These are phyloP conservation scores for Coemansia furcata DNA, from an alignment of 192 early-diverging fungal species.

Conservation along the genomic window DNA sequence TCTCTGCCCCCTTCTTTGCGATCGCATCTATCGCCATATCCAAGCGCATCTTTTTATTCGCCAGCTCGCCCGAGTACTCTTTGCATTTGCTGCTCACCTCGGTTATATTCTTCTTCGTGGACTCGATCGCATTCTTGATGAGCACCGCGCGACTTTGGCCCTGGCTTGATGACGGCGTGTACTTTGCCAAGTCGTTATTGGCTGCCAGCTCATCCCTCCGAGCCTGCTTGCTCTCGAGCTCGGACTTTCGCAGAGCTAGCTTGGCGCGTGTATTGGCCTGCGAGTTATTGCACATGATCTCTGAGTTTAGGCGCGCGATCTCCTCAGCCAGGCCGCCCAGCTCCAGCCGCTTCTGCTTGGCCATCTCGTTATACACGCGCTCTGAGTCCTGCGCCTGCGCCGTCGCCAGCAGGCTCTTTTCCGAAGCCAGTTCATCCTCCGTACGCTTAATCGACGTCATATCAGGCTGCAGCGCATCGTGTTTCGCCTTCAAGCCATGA, in stretches of 20 bases:
- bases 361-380: conserved; percentile 14
- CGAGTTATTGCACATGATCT: conserved; percentile 60
- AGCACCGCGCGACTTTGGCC: conserved; percentile 13
- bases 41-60: conserved; percentile 29
- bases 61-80: conserved; percentile 7
- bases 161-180: not conserved
- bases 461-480: conserved; percentile 22
- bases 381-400: conserved; percentile 12
- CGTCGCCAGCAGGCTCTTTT: conserved; percentile 32
- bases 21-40: conserved; percentile 34
- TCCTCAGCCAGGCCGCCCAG: conserved; percentile 50
- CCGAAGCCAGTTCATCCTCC: conserved; percentile 24
- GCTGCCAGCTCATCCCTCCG: conserved; percentile 5
- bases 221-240: conserved; percentile 38
- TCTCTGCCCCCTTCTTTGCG: conserved; percentile 30
- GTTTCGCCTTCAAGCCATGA: conserved; percentile 14
- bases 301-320: conserved; percentile 45
- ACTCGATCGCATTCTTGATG: conserved; percentile 19
- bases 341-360: conserved; percentile 44
- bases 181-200: conserved; percentile 12
- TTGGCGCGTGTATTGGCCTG: conserved; percentile 64
- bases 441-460: not conserved
- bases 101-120: conserved; percentile 23
- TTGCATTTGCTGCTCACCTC: conserved; percentile 12
- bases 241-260: conserved; percentile 57